These are phyloP conservation scores for Volvox carteri DNA, from an alignment of 163 green algal species.

Conservation along the genomic window DNA sequence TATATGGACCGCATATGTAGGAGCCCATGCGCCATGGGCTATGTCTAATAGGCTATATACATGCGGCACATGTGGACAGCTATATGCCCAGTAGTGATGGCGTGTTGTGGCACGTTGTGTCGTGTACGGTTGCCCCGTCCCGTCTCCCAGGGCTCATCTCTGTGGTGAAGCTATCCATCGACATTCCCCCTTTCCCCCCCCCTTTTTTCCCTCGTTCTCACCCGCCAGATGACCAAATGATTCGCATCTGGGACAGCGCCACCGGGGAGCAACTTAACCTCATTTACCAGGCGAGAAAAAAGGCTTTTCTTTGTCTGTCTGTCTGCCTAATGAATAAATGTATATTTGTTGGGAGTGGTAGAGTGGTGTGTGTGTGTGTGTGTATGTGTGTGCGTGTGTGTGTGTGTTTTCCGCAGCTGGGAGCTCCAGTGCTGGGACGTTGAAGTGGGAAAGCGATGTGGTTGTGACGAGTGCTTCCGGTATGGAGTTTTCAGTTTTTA, in stretches of 20 bases:
- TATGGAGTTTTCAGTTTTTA: neutral
- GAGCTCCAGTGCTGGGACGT: neutral
- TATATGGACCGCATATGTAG: too few relatives aligned
- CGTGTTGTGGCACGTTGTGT: too few relatives aligned
- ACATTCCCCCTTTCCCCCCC: neutral
- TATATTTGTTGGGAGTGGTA: too few relatives aligned
- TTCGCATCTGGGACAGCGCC: slow-evolving; percentile 41
- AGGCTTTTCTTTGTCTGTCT: too few relatives aligned
- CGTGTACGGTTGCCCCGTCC: neutral
- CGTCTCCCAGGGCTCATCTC: neutral
- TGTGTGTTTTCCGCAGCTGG: too few relatives aligned
- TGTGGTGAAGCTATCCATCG: neutral
- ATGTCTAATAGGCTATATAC: too few relatives aligned
- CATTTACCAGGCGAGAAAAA: slow-evolving; percentile 50
- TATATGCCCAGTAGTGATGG: too few relatives aligned
- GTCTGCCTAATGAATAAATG: too few relatives aligned
- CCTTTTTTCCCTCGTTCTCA: neutral
- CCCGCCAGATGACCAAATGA: slow-evolving; percentile 46
- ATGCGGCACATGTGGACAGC: too few relatives aligned
- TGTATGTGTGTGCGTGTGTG: too few relatives aligned
- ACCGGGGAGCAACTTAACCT: slow-evolving; percentile 44
- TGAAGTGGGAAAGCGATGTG: neutral
- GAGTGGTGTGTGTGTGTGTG: too few relatives aligned
- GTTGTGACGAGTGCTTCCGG: neutral
- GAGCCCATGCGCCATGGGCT: too few relatives aligned